Conservation (phyloP, 2,329 filamentous ascomycete genomes). For the Aspergillus floridensis region DNA sequence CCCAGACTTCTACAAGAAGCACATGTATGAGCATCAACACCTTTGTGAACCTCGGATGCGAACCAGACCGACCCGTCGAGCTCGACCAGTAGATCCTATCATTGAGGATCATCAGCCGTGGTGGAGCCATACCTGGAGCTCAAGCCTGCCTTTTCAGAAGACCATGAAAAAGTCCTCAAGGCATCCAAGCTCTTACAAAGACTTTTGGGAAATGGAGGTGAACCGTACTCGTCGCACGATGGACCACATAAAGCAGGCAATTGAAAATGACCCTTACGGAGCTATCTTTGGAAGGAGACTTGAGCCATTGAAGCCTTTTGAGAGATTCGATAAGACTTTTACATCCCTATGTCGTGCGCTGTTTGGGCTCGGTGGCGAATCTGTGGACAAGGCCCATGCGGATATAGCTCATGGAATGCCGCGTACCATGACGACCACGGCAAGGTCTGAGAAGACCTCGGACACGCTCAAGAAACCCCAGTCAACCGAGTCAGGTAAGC, state of each 20-base stretch:
- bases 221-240: constrained; percentile 31
- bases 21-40: constrained; percentile 4
- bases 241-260: constrained; percentile 34
- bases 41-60: neutral
- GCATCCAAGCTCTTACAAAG: neutral
- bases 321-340: constrained; percentile 25
- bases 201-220: constrained; percentile 23
- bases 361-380: constrained; percentile 17
- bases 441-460: constrained; percentile 4
- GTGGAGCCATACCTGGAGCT: constrained; percentile 19
- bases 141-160: constrained; percentile 1
- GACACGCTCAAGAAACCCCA: neutral
- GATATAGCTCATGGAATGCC: neutral
- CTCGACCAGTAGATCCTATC: neutral
- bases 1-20: neutral
- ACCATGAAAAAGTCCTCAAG: neutral
- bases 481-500: constrained; percentile 4
- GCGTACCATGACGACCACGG: neutral
- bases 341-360: constrained; percentile 32
- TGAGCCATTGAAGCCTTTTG: constrained; percentile 21
- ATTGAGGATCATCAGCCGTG: constrained; percentile 11
- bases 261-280: constrained; percentile 39
- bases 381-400: neutral
- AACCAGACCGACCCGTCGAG: neutral
- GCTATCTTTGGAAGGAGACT: constrained; percentile 41